Evolutionary conservation across 2,329 filamentous ascomycete genomes (phyloP), one percentile per base, ranked within the genome.

Genomic region (Ophiostoma montium): DNA sequence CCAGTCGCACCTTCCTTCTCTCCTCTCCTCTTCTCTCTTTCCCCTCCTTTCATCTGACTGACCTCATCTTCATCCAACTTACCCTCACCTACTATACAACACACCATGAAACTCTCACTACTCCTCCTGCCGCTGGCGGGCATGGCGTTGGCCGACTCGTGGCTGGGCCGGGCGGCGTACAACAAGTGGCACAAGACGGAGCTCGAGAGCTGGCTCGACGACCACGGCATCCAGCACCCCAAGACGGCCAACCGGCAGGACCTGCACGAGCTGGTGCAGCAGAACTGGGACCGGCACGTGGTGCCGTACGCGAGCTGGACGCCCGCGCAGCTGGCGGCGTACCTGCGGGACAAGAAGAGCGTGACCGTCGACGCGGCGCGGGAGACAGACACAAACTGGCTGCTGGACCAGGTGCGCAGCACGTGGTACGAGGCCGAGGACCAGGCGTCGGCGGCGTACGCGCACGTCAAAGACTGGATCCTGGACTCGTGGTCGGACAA

Each of bases 181-280:
- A 95, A 96, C 70, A 95, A 92, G 65, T 98, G 92, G 92, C 90
- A 96, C 60, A 83, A 96, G 72, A 94, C 86, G 19, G 92, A 98
- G 74, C 79, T 98, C 30, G 90, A 98, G 70, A 80, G 89, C 60
- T 98, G 92, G 92, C 80, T 98, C 46, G 85, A 85, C 30, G 92
- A 98, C 63, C 77, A 96, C 68, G 79, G 89, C 63, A 74, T 98
- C 51, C 87, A 90, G 10, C 88, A 95, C 64, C 88, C 92, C n/a
- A 82, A 79, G 11, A 80, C 89, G 11, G 80, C 90, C 45, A 88
- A 95, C 67, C 87, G 92, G 61, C 94, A 92, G 68, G 87, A 95
- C 57, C 80, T 98, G n/a, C 85, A 95, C 67, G 81, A 81, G 54
- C 70, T 94, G n/a, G 84, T 96, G 55, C 82, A 87, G 67, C 75